Conservation (phyloP, 225 moss, liverwort and hornwort species). For the Bryoerythrophyllum caledonicum region DNA sequence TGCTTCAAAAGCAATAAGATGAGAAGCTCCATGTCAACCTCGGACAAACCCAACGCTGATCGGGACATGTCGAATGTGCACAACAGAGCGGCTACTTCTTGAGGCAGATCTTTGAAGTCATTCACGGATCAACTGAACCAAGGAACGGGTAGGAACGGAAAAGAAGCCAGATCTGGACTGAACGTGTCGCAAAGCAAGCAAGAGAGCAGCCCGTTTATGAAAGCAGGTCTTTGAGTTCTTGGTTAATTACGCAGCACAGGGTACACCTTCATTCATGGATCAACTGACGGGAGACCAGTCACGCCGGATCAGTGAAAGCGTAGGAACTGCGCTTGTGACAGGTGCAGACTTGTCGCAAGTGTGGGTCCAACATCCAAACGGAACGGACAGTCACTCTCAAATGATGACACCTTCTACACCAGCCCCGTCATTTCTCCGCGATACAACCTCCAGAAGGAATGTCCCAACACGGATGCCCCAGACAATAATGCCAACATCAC, state of each 20-base stretch:
- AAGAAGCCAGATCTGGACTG: slow-evolving; percentile 21
- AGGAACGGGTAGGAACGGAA: slow-evolving; percentile 11
- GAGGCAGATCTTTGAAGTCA: slow-evolving; percentile 35
- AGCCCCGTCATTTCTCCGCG: slow-evolving; percentile 45
- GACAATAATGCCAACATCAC: slow-evolving; percentile 40
- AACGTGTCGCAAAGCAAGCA: slow-evolving; percentile 18
- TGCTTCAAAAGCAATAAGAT: slow-evolving; percentile 31
- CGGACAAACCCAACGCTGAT: slow-evolving; percentile 20
- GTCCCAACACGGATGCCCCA: slow-evolving; percentile 41
- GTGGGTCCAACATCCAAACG: slow-evolving; percentile 43
- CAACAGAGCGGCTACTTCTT: slow-evolving; percentile 16
- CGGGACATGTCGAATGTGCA: slow-evolving; percentile 28
- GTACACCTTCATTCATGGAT: slow-evolving; percentile 41
- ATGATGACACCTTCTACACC: slow-evolving; percentile 54
- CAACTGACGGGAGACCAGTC: slow-evolving; percentile 28
- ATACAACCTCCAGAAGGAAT: slow-evolving; percentile 43
- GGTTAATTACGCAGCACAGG: slow-evolving; percentile 30
- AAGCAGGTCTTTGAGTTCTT: slow-evolving; percentile 35
- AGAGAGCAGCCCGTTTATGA: slow-evolving; percentile 26
- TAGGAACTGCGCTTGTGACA: slow-evolving; percentile 31
- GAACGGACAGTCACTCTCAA: slow-evolving; percentile 38
- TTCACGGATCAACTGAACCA: slow-evolving; percentile 27
- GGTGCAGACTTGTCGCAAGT: slow-evolving; percentile 31
- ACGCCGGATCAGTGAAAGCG: slow-evolving; percentile 24
- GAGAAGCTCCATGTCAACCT: slow-evolving; percentile 25